Conservation (phyloP, 768 basidiomycete species). For the Kwoniella botswanensis region DNA sequence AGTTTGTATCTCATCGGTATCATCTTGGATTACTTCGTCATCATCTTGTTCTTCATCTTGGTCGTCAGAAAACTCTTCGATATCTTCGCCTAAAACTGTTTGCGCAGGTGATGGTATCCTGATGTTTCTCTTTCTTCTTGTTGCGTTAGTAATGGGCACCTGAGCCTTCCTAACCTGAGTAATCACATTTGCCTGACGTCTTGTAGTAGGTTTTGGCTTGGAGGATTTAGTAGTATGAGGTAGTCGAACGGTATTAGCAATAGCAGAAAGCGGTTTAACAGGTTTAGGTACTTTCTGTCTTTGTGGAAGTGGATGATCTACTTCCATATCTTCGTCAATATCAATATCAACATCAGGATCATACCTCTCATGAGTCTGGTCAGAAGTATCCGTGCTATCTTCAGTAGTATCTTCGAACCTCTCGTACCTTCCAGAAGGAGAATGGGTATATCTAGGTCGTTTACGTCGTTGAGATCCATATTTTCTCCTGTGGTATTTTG, state of each 20-base stretch:
- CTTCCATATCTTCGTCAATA: constrained; percentile 5
- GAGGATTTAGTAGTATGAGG: background rate
- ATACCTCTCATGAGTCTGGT: background rate
- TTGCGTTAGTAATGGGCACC: background rate
- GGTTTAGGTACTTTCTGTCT: constrained; percentile 3
- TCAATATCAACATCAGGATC: background rate
- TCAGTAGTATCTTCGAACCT: no score
- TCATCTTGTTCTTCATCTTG: constrained; percentile 11
- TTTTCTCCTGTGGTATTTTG: background rate
- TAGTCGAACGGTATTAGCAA: constrained; percentile 4
- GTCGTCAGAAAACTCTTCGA: constrained; percentile 17
- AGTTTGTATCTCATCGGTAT: background rate
- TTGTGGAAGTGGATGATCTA: background rate
- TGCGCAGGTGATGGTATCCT: background rate
- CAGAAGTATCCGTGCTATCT: no score
- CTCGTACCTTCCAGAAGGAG: background rate
- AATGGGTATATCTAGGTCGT: background rate
- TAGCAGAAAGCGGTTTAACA: constrained; percentile 1
- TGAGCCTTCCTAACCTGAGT: background rate
- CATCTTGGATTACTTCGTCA: background rate
- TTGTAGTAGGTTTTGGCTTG: background rate
- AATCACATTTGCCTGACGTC: background rate
- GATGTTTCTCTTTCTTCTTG: background rate
- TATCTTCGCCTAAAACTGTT: constrained; percentile 4
- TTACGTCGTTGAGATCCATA: background rate